Conservation (phyloP, 2,329 filamentous ascomycete genomes). For the Sclerotinia spermophila region DNA sequence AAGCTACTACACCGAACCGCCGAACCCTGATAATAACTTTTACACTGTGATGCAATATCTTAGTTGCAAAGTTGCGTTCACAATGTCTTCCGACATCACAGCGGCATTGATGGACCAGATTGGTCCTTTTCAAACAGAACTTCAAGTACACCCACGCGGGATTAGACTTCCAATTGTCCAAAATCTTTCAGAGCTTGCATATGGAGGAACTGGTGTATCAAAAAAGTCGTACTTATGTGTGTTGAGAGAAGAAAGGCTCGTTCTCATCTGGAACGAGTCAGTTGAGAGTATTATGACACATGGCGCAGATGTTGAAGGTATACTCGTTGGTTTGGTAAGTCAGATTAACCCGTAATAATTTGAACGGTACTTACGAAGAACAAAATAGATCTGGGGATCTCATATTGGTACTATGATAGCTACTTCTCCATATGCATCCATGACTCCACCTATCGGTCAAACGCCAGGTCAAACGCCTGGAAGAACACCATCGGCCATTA, state of each 20-base stretch:
- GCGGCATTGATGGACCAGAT: conserved; percentile 35
- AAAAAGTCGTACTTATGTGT: conserved; percentile 24
- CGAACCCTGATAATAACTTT: conserved; percentile 19
- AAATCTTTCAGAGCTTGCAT: conserved; percentile 49
- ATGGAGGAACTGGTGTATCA: conserved; percentile 11
- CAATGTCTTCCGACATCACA: conserved; percentile 48
- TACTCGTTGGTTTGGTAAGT: conserved; percentile 26
- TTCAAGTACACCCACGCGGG: conserved; percentile 20
- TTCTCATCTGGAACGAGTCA: conserved; percentile 28
- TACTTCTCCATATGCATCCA: conserved; percentile 21
- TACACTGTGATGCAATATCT: conserved; percentile 21
- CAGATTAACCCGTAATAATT: no score
- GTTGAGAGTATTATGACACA: conserved; percentile 27
- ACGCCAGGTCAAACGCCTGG: conserved; percentile 14
- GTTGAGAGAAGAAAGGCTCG: conserved; percentile 25
- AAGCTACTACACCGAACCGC: conserved; percentile 23
- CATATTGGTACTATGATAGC: conserved; percentile 25
- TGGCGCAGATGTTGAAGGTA: conserved; percentile 25
- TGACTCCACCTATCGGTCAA: conserved; percentile 16
- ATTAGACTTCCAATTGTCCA: conserved; percentile 40
- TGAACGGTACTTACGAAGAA: background rate
- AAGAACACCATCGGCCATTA: conserved; percentile 18
- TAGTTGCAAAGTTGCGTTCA: conserved; percentile 41
- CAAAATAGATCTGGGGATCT: conserved; percentile 26
- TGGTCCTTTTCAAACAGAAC: conserved; percentile 25